Conservation (phyloP, 2,329 filamentous ascomycete genomes). For the Aspergillus amoenus region DNA sequence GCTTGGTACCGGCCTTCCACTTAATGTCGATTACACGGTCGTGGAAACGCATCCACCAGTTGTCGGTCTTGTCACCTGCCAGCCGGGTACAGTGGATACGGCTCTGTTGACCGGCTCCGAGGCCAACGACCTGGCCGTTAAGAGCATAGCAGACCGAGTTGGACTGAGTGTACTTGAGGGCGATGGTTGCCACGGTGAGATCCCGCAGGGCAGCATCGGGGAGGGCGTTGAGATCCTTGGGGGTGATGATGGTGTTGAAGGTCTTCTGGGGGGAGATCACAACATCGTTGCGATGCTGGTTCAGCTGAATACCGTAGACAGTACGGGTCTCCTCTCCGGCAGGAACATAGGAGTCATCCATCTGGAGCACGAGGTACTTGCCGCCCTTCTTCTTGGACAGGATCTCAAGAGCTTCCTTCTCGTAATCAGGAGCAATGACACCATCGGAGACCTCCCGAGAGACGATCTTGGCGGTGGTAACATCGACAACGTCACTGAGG, state of each 20-base stretch:
- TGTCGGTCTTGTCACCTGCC: slow-evolving; percentile 96
- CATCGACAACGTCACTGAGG: slow-evolving; percentile 84
- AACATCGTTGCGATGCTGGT: slow-evolving; percentile 90
- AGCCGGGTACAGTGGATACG: slow-evolving; percentile 98
- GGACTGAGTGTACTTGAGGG: slow-evolving; percentile 97
- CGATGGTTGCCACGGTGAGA: slow-evolving; percentile 91
- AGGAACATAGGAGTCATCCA: slow-evolving; percentile 86
- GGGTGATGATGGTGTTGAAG: slow-evolving; percentile 81
- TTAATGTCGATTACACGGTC: slow-evolving; percentile 81
- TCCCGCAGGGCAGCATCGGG: slow-evolving; percentile 83
- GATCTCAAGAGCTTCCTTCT: slow-evolving; percentile 81
- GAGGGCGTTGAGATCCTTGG: slow-evolving; percentile 72
- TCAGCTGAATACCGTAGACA: slow-evolving; percentile 84
- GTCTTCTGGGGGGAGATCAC: slow-evolving; percentile 76
- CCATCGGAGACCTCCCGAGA: slow-evolving; percentile 97
- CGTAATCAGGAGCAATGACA: slow-evolving; percentile 87
- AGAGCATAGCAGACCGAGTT: slow-evolving; percentile 98
- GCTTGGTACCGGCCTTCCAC: slow-evolving; percentile 98
- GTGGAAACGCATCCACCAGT: slow-evolving; percentile 99
- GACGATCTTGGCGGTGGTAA: slow-evolving; percentile 95
- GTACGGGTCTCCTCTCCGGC: slow-evolving; percentile 72
- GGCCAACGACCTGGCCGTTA: slow-evolving; percentile 88
- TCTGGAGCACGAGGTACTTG: slow-evolving; percentile 93
- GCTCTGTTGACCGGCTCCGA: slow-evolving; percentile 95
- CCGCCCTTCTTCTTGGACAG: slow-evolving; percentile 98